Evolutionary conservation across 225 moss, liverwort and hornwort genomes (phyloP), one percentile per base, ranked within the genome.

Genomic region (Lunularia cruciata): DNA sequence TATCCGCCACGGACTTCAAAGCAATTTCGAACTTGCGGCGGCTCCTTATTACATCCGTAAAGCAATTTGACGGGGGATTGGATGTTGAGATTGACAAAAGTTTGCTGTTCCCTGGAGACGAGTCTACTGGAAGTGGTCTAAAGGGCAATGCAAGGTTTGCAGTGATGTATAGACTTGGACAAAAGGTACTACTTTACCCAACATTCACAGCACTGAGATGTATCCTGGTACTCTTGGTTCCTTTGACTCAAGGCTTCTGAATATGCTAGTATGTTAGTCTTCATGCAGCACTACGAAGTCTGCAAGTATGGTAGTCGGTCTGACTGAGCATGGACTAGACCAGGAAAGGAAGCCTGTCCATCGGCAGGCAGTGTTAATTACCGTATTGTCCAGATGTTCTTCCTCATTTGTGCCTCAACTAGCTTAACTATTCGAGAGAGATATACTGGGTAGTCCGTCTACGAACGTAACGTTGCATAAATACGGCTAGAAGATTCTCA

Each of bases 101-200:
- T 32, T 63, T 73, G 38, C 12, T 48, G n/a, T 31, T 14, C 34
- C 52, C 22, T 51, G 49, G 37, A 51, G 19, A 63, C 18, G 51
- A 63, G 33, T 26, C 33, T 62, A 51, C 48, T 6, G 25, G 36
- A 9, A 28, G n/a, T 25, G 3, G 22, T 42, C 37, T 3, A 3
- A 73, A 38, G 45, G 40, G 13, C 15, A 54, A 31, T 35, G 65
- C 37, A 43, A 65, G 62, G 31, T 54, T 52, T 43, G 63, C 52
- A 12, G 36, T 73, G 73, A 73, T 65, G 64, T 73, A 73, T 55
- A 63, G 73, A 65, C 53, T 65, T 19, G 65, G 64, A 46, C 73
- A 73, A 45, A 73, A 73, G 73, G 73, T 65, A 73, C 51, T n/a
- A 64, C 6, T n/a, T 49, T 4, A 15, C 20, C 1, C 49, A 8